Evolutionary conservation across 2,329 filamentous ascomycete species (phyloP).

Genomic region (Trichoderma koningiopsis): DNA sequence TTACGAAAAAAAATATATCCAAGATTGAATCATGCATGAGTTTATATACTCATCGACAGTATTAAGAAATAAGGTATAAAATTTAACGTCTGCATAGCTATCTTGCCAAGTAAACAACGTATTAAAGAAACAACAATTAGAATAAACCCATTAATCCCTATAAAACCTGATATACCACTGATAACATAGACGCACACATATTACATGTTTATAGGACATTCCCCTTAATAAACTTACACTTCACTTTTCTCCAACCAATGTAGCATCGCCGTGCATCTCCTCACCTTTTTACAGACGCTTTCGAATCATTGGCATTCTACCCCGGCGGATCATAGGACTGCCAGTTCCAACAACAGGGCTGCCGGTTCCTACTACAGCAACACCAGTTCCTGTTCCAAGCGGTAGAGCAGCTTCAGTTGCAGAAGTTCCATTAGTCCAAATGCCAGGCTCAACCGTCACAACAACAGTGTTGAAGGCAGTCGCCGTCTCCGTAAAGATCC

Average conservation of each 20-base stretch:
- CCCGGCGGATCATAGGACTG: background rate
- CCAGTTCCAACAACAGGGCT: background rate
- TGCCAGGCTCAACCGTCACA: slow-evolving; percentile 33
- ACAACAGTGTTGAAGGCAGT: slow-evolving; percentile 44
- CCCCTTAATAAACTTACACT: background rate
- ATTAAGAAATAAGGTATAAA: background rate
- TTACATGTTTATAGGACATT: background rate
- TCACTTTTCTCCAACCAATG: background rate
- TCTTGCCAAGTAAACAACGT: background rate
- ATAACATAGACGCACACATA: background rate
- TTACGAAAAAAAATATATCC: background rate
- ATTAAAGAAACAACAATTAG: background rate
- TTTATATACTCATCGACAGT: background rate
- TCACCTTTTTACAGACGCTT: background rate
- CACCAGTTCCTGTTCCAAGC: background rate
- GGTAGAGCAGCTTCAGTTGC: slow-evolving; percentile 8
- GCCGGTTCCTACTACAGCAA: background rate
- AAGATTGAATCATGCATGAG: background rate
- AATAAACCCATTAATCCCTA: background rate
- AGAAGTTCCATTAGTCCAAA: slow-evolving; percentile 10
- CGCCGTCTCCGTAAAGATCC: slow-evolving; percentile 36
- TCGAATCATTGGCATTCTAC: background rate
- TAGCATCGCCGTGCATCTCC: background rate
- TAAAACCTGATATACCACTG: slow-evolving; percentile 1
- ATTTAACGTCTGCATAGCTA: background rate